Evolutionary conservation across 2,329 filamentous ascomycete genomes (phyloP), one percentile per base, ranked within the genome.

Genomic region (Ustulina deusta): DNA sequence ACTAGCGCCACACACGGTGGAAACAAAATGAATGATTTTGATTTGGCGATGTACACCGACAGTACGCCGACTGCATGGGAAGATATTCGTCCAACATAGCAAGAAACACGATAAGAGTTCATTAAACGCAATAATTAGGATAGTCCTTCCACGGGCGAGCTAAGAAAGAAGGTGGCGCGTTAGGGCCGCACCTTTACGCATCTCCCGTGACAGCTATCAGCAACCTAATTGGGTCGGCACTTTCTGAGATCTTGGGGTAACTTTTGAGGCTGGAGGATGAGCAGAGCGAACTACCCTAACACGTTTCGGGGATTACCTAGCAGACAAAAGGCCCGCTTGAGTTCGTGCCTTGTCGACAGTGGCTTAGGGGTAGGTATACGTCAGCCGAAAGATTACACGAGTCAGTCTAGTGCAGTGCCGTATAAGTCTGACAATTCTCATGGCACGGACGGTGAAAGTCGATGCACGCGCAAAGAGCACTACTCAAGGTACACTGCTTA

Each of bases 341-440:
- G 27, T 36, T 46, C 36, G 54, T 46, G 52, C 36, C 51, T 49
- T 51, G 46, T 58, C 36, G 27, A 59, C 15, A 29, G 64, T 59
- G 54, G 60, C 59, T 55, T 56, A 59, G 64, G 40, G 55, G 40
- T 55, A 55, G 20, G 52, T 60, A 48, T 63, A 63, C 60, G 59
- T 63, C 64, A 66, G 64, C 59, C 59, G 59, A 49, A 62, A 58
- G 46, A 57, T 29, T 62, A 62, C n/a, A n/a, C 27, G 51, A 56
- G 51, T 49, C 15, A 32, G 48, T 15, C 25, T 51, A 32, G n/a
- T 2, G 42, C 2, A 32, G 48, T 29, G 17, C n/a, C 9, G 25
- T 51, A 27, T 11, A 29, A 25, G 58, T 57, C 36, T 44, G 58
- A 51, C 59, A 25, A 56, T 40, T 52, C 49, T 17, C 17, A 52